Evolutionary conservation across 176 grass and related monocot genomes (phyloP), one percentile per base, ranked within the genome.

Genomic region (Musa acuminata): DNA sequence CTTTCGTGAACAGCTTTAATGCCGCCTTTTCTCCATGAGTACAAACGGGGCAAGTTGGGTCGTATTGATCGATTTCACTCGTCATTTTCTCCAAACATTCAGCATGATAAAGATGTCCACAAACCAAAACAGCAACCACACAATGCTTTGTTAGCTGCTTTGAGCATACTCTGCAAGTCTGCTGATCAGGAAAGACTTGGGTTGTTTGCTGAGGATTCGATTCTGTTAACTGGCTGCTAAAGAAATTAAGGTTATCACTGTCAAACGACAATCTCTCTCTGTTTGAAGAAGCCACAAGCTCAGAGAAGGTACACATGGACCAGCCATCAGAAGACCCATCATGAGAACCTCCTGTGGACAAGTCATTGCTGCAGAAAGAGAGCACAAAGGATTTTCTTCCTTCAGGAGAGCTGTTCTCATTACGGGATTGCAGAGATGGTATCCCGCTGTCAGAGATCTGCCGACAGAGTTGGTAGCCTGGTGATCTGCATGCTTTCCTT

Each of bases 71-170:
- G 67, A 58, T 72, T 60, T 96, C 92, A 13, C 48, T 43, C 7
- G 83, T 87, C 65, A 91, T 74, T 66, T 75, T 87, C 58, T 96
- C 92, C 67, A 96, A 96, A 85, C 92, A 91, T 71, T 85, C 87
- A 60, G 73, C 86, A 73, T 96, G 92, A 66, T 87, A 96, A 26
- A 75, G 64, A 74, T 89, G 92, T 25, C 88, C 84, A 35, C 88
- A 96, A 50, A 83, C 81, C 76, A 96, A 64, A 83, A 96, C 27
- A 73, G 82, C 84, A 77, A 89, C 79, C 50, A 83, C 80, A 24
- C 70, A 72, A 21, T 74, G 21, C 51, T 82, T 80, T 21, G 71
- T 90, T 49, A 93, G 77, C 52, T 82, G 20, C 74, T 86, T 88
- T 22, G 83, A 91, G 78, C 94, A 97, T 49, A 91, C 75, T 73